Evolutionary conservation across 306 rosid species (phyloP).

Genomic region (Trifolium pratense): DNA sequence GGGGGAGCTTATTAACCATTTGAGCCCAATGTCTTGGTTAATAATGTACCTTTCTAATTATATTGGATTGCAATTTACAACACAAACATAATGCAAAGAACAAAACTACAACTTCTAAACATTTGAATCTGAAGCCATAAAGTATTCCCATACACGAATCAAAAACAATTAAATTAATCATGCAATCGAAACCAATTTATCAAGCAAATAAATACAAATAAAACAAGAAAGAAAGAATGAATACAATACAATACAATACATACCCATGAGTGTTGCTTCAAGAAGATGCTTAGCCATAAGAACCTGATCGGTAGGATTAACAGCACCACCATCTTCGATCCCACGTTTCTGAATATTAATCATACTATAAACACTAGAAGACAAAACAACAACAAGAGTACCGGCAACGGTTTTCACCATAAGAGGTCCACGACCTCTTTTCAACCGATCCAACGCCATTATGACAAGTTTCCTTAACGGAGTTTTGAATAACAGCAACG

Average conservation of each 20-base stretch:
- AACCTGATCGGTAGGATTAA: constrained; percentile 93
- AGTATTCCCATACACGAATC: neutral
- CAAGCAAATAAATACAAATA: neutral
- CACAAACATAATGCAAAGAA: neutral
- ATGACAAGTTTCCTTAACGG: constrained; percentile 84
- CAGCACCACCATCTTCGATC: constrained; percentile 60
- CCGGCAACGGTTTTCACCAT: constrained; percentile 77
- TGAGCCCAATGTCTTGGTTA: too few species aligned
- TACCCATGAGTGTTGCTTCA: constrained; percentile 94
- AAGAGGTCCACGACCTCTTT: constrained; percentile 82
- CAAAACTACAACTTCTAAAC: neutral
- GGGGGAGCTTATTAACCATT: too few species aligned
- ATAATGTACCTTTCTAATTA: neutral
- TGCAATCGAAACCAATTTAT: too few species aligned
- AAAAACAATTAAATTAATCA: neutral
- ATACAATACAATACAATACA: constrained; percentile 44
- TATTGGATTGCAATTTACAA: neutral
- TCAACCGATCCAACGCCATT: constrained; percentile 73
- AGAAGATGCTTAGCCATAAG: constrained; percentile 85
- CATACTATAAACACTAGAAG: constrained; percentile 63
- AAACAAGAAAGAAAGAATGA: neutral
- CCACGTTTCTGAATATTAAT: constrained; percentile 63
- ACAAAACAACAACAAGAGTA: constrained; percentile 58
- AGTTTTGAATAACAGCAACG: constrained; percentile 70
- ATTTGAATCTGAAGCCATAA: neutral